Base-by-base conservation (phyloP, 441 rosid genomes). In the Daphne laureola region DNA sequence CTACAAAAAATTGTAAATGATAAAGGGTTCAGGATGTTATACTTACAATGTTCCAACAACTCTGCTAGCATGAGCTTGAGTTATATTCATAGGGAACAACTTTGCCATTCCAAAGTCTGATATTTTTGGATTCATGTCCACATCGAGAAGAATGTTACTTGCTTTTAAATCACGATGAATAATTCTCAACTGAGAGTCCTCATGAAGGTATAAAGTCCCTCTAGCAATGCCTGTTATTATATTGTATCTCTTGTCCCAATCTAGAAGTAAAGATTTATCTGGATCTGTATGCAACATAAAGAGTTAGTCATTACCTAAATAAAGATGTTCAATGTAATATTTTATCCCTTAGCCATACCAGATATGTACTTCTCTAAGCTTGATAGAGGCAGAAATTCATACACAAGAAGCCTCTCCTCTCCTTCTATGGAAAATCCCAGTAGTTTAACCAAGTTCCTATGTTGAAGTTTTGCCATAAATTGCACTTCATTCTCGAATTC, bases 31-130 rank as follows among this genome's bases (percentile, higher is more conserved):
- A 21, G 13, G 21, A 8, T n/a, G 1, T 12, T n/a, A 13, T n/a
- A 52, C 68, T 64, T 65, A 75, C 76, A 35, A 14, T 21, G 79
- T 75, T 8, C 79, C 69, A 4, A 62, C 63, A 21, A 71, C 59
- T 57, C 65, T 63, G 0, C 2, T 59, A 0, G 72, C 66, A 17
- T 49, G 51, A 44, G 55, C 76, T 4, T 54, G 73, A 47, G 49
- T 71, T 65, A 65, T 69, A 15, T 68, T 69, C 11, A 18, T 15
- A 0, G 18, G 15, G 0, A 69, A 62, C 2, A 73, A 14, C 44
- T 61, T 66, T 5, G 71, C 74, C 48, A 57, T 52, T 46, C 67
- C 71, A 2, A 73, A 73, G 59, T 73, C 67, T 2, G 77, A 49
- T 13, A 73, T 59, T 59, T 73, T 73, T 3, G 77, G 68, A 26